Conservation (phyloP, 805 yeast species). For the Yarrowia sp. region DNA sequence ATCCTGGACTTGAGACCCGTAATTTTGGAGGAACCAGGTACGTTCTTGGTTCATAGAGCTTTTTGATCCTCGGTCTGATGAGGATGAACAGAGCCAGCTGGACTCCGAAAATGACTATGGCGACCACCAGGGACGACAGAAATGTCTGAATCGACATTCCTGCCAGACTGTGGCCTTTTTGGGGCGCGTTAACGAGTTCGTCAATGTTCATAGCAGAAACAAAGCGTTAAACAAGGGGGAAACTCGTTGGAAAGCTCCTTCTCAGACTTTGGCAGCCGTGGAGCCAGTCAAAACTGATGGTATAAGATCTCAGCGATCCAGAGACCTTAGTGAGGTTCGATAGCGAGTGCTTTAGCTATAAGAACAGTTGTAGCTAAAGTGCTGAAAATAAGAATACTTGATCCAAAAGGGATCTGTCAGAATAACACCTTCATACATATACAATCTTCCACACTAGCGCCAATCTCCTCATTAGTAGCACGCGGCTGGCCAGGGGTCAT, state of each 20-base stretch:
- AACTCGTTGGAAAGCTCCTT: too few relatives aligned
- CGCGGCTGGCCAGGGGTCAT: constrained; percentile 29
- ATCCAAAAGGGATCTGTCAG: too few relatives aligned
- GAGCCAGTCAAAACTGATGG: too few relatives aligned
- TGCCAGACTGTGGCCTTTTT: constrained; percentile 20
- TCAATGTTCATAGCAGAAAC: constrained; percentile 11
- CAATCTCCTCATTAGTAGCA: constrained; percentile 4
- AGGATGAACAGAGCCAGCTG: constrained; percentile 55
- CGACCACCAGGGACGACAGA: constrained; percentile 61
- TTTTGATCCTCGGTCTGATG: constrained; percentile 50
- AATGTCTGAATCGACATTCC: constrained; percentile 59
- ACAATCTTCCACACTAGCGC: background rate
- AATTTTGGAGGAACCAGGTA: constrained; percentile 54
- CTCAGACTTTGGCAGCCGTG: too few relatives aligned
- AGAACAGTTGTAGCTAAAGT: too few relatives aligned
- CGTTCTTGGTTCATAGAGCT: constrained; percentile 64
- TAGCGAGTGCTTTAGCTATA: too few relatives aligned
- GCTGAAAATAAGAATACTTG: too few relatives aligned
- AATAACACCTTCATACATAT: too few relatives aligned
- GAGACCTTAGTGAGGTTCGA: too few relatives aligned
- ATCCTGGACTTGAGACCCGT: constrained; percentile 47
- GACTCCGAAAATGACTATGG: constrained; percentile 59
- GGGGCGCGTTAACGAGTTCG: constrained; percentile 13
- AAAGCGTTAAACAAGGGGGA: too few relatives aligned
- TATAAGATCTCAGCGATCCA: too few relatives aligned